Evolutionary conservation across 2,329 filamentous ascomycete genomes (phyloP).

Genomic region (Fusarium subtropicale): DNA sequence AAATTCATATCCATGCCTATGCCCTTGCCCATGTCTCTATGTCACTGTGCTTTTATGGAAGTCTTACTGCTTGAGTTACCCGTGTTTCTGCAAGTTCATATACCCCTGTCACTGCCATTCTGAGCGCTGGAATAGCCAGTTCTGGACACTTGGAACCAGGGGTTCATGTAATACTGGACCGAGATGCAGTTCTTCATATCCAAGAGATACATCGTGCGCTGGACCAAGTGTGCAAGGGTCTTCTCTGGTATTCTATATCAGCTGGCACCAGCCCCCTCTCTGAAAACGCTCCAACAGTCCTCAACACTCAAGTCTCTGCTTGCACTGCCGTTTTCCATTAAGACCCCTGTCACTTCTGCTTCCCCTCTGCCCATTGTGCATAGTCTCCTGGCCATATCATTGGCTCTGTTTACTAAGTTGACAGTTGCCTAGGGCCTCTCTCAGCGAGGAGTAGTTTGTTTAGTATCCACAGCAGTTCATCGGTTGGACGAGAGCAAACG

Average conservation of each 20-base stretch:
- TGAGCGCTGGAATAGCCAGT: slow-evolving; percentile 14
- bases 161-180: slow-evolving; percentile 7
- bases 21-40: not conserved
- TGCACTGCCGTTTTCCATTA: not conserved
- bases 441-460: not conserved
- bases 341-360: not conserved
- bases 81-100: slow-evolving; percentile 20
- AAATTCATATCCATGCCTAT: not conserved
- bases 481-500: not conserved
- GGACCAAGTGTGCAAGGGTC: not conserved
- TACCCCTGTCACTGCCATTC: not conserved
- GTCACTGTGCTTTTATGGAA: not conserved
- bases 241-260: slow-evolving; percentile 21
- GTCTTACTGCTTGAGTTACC: slow-evolving; percentile 2
- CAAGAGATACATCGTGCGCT: not conserved
- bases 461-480: not conserved
- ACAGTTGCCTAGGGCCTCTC: not conserved
- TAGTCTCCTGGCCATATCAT: not conserved
- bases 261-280: slow-evolving; percentile 1
- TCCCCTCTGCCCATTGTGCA: not conserved
- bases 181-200: not conserved
- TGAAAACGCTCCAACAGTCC: not conserved
- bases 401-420: not conserved
- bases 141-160: slow-evolving; percentile 4
- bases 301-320: slow-evolving; percentile 2